These are phyloP conservation scores for Punica granatum DNA, from an alignment of 345 rosid genomes.

Conservation along the genomic window DNA sequence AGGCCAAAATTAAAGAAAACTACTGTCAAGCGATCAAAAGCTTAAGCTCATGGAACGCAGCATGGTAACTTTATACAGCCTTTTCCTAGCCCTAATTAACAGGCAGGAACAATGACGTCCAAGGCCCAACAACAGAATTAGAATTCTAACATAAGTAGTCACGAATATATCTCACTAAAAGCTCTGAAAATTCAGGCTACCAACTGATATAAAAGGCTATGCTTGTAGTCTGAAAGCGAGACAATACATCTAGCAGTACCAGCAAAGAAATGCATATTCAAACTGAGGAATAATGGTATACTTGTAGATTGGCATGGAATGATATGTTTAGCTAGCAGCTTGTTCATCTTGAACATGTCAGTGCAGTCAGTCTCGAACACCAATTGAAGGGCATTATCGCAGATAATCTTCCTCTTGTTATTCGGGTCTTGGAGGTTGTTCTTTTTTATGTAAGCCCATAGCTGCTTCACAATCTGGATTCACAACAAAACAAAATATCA, in stretches of 20 bases:
- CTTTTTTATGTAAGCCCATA: conserved; percentile 31
- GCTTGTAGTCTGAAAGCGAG: neutral
- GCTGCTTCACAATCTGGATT: conserved; percentile 25
- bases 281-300: neutral
- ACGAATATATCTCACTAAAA: too few relatives aligned
- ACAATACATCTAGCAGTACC: neutral
- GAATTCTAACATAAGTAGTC: too few relatives aligned
- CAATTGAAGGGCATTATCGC: conserved; percentile 25
- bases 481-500: neutral
- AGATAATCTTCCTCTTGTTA: conserved; percentile 28
- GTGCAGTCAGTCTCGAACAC: conserved; percentile 32
- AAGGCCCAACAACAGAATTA: too few relatives aligned
- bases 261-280: neutral
- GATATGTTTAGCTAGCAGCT: conserved; percentile 26
- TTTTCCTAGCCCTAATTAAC: neutral
- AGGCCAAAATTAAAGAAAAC: neutral
- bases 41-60: neutral
- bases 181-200: neutral
- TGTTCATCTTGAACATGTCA: conserved; percentile 36
- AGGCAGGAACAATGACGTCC: neutral
- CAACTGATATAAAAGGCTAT: neutral
- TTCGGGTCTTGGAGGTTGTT: conserved; percentile 33
- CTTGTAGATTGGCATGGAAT: conserved; percentile 19
- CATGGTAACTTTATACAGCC: neutral
- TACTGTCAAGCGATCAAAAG: neutral